Percentiles rank a stretch among this genome's conserved stretches.
These are phyloP conservation scores for Sporodiniella umbellata DNA, from an alignment of 371 early-diverging fungal species.

Conservation along the genomic window DNA sequence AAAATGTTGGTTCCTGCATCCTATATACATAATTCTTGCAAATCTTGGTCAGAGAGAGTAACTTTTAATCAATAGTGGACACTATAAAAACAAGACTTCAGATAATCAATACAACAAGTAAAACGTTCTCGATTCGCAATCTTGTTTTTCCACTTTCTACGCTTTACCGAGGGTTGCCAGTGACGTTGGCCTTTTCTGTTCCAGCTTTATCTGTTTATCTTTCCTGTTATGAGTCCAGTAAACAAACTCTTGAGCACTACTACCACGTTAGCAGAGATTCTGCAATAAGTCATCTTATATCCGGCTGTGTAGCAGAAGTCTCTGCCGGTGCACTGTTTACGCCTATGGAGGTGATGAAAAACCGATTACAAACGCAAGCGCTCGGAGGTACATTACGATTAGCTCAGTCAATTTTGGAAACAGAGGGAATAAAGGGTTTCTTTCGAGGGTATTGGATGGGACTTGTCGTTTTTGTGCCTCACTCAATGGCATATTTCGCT, in stretches of 20 bases:
- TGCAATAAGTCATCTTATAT: conserved; percentile 44
- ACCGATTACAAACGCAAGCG: conserved; percentile 52
- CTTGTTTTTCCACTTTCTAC: conserved; percentile 9
- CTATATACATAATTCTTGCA: too few species aligned
- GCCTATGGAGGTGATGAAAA: conserved; percentile 85
- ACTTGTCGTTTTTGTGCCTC: conserved; percentile 70
- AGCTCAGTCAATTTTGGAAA: conserved; percentile 38
- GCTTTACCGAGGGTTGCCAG: conserved; percentile 65
- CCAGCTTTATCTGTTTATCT: conserved; percentile 77
- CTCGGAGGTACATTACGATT: neutral
- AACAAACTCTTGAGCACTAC: conserved; percentile 27
- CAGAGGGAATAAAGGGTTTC: conserved; percentile 67
- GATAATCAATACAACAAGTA: conserved; percentile 20
- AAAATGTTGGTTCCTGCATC: too few species aligned
- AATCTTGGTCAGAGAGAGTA: too few species aligned
- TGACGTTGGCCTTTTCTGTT: conserved; percentile 66
- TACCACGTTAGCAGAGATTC: conserved; percentile 8
- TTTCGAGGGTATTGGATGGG: conserved; percentile 73
- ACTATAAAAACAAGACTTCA: conserved; percentile 79
- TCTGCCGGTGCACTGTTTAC: conserved; percentile 62
- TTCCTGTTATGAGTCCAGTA: conserved; percentile 67
- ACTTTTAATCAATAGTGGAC: conserved; percentile 42
- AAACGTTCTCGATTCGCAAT: neutral
- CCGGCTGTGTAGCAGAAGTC: conserved; percentile 58
- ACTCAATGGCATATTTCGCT: conserved; percentile 70